phyloP scores from a whole-genome alignment of 2,329 filamentous ascomycete genomes.

The Pseudogymnoascus sp. region DNA sequence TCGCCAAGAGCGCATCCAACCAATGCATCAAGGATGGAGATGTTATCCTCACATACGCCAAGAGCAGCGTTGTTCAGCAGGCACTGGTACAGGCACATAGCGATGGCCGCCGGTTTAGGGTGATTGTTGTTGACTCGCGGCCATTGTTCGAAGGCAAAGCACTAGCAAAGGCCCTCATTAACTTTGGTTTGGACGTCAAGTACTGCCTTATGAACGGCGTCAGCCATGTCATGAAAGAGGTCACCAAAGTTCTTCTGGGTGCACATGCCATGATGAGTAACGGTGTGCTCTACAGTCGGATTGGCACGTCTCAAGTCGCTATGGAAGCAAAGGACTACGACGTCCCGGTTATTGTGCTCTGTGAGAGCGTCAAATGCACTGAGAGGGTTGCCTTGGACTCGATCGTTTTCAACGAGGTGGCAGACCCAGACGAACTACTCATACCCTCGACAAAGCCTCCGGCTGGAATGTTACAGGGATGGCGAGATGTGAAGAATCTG shows the following conservation, averaged over 20 bases:
- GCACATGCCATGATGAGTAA: slow-evolving; percentile 96
- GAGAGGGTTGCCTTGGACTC: slow-evolving; percentile 84
- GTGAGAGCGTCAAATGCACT: slow-evolving; percentile 93
- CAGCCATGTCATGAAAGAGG: slow-evolving; percentile 63
- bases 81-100: slow-evolving; percentile 67
- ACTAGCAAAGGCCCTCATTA: slow-evolving; percentile 62
- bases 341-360: slow-evolving; percentile 79
- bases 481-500: slow-evolving; percentile 51
- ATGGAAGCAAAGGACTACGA: slow-evolving; percentile 71
- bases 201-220: slow-evolving; percentile 79
- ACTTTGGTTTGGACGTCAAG: slow-evolving; percentile 64
- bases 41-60: slow-evolving; percentile 78
- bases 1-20: slow-evolving; percentile 66
- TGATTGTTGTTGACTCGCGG: slow-evolving; percentile 75
- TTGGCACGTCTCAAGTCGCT: slow-evolving; percentile 81
- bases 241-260: slow-evolving; percentile 63
- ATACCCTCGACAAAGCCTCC: slow-evolving; percentile 22
- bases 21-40: slow-evolving; percentile 69
- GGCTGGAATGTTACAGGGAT: slow-evolving; percentile 39
- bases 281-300: slow-evolving; percentile 78
- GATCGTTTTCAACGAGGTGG: slow-evolving; percentile 90
- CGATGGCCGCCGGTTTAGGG: slow-evolving; percentile 67
- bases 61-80: slow-evolving; percentile 78
- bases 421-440: slow-evolving; percentile 59
- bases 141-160: slow-evolving; percentile 64